phyloP scores from a whole-genome alignment of 2,329 filamentous ascomycete genomes.

The Aspergillus sp. region DNA sequence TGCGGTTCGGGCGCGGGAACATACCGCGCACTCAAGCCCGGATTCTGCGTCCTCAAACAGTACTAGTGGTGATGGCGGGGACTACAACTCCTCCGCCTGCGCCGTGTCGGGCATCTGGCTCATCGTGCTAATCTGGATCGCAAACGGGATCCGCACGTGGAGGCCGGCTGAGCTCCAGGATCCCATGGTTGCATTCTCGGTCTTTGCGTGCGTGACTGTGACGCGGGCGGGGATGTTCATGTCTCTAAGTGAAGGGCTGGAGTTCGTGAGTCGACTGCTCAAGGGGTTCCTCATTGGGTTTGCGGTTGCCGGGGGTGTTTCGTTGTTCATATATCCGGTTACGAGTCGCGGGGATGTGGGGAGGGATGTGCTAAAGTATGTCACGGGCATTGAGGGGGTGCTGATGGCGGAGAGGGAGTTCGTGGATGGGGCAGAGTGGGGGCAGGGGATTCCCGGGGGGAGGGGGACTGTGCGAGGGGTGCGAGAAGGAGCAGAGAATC shows the following conservation, averaged over 20 bases:
- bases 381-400: constrained; percentile 59
- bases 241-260: constrained; percentile 30
- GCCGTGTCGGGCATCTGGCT: constrained; percentile 72
- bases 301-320: constrained; percentile 65
- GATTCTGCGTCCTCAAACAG: constrained; percentile 37
- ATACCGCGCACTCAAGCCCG: constrained; percentile 47
- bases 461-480: constrained; percentile 25
- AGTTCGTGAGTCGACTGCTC: constrained; percentile 56
- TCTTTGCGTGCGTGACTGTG: constrained; percentile 67
- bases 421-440: constrained; percentile 43
- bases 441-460: constrained; percentile 17
- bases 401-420: constrained; percentile 66
- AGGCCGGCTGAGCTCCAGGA: constrained; percentile 65
- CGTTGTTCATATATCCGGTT: constrained; percentile 67
- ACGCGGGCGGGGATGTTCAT: constrained; percentile 57
- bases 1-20: constrained; percentile 65
- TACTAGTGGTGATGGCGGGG: constrained; percentile 23
- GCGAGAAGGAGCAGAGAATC: constrained; percentile 13
- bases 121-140: constrained; percentile 67
- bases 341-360: constrained; percentile 67
- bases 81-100: constrained; percentile 71
- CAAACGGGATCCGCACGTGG: constrained; percentile 67
- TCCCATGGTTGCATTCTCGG: constrained; percentile 69
- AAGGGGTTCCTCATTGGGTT: constrained; percentile 69
- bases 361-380: constrained; percentile 57